A percentile compares a stretch with the other conserved stretches of the same genome.
Conservation (phyloP, 306 rosid genomes). For the Rubus parviflorus region DNA sequence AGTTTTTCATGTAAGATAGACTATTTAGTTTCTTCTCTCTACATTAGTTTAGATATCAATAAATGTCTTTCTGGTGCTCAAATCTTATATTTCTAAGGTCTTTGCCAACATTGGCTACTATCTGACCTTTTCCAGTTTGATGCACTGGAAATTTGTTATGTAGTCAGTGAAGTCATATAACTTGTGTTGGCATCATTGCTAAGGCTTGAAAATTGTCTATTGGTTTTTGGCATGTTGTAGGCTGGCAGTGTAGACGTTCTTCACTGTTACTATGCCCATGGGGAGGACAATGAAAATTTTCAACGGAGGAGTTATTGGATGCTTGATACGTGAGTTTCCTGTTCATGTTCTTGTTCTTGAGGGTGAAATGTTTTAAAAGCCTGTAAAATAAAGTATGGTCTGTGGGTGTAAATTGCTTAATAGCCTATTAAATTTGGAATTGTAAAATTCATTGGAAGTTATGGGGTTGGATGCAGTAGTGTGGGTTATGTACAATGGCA, state of each 20-base stretch:
- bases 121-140: slow-evolving; percentile 8
- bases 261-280: slow-evolving; percentile 81
- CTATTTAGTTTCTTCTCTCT: background rate
- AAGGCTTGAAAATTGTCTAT: slow-evolving; percentile 21
- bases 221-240: slow-evolving; percentile 33
- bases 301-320: slow-evolving; percentile 83
- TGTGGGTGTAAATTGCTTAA: background rate
- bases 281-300: slow-evolving; percentile 66
- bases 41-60: background rate
- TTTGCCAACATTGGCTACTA: slow-evolving; percentile 7
- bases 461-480: background rate
- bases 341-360: background rate
- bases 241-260: slow-evolving; percentile 67
- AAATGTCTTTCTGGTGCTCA: background rate
- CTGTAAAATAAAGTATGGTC: background rate
- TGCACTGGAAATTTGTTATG: slow-evolving; percentile 11
- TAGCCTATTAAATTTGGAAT: background rate
- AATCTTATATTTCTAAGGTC: background rate
- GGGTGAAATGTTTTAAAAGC: background rate
- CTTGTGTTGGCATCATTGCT: slow-evolving; percentile 5
- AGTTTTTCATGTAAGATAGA: background rate
- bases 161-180: background rate
- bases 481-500: background rate
- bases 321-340: slow-evolving; percentile 65
- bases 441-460: background rate